phyloP scores from a whole-genome alignment of 2,329 filamentous ascomycete species.

The Esteya vermicola region DNA sequence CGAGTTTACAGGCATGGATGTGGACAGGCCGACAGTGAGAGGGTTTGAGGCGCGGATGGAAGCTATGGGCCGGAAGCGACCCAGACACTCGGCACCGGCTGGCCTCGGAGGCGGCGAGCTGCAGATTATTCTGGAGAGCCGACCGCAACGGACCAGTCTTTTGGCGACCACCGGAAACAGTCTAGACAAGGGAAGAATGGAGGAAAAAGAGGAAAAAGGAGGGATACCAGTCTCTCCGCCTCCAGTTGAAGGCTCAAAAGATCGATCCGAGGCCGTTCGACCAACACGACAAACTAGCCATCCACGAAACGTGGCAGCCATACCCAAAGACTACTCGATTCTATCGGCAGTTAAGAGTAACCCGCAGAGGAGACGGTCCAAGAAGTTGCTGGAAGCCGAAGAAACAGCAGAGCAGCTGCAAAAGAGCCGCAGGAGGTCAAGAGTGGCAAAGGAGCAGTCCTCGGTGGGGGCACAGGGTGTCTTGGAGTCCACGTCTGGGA shows the following conservation, averaged over 20 bases:
- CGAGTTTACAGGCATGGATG: not conserved
- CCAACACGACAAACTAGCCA: too few species aligned
- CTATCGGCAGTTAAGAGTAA: conserved; percentile 35
- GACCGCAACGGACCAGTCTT: not conserved
- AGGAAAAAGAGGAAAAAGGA: too few species aligned
- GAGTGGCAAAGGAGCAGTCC: not conserved
- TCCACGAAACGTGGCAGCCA: not conserved
- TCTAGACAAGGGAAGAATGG: too few species aligned
- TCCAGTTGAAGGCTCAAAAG: too few species aligned
- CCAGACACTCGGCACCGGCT: conserved; percentile 9
- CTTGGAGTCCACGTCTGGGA: too few species aligned
- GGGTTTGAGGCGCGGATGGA: too few species aligned
- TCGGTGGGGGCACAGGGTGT: conserved; percentile 3
- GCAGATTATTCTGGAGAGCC: not conserved
- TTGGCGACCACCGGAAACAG: not conserved
- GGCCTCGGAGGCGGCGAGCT: not conserved
- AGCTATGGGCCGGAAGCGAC: conserved; percentile 1
- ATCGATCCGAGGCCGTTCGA: too few species aligned
- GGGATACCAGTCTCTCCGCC: too few species aligned
- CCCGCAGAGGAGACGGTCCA: conserved; percentile 9
- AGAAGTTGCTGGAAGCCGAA: conserved; percentile 7
- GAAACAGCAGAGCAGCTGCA: not conserved
- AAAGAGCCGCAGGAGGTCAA: not conserved
- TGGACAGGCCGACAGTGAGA: not conserved
- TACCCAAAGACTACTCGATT: conserved; percentile 23